Evolutionary conservation across 2,329 filamentous ascomycete genomes (phyloP).

Genomic region (Fusarium musae): DNA sequence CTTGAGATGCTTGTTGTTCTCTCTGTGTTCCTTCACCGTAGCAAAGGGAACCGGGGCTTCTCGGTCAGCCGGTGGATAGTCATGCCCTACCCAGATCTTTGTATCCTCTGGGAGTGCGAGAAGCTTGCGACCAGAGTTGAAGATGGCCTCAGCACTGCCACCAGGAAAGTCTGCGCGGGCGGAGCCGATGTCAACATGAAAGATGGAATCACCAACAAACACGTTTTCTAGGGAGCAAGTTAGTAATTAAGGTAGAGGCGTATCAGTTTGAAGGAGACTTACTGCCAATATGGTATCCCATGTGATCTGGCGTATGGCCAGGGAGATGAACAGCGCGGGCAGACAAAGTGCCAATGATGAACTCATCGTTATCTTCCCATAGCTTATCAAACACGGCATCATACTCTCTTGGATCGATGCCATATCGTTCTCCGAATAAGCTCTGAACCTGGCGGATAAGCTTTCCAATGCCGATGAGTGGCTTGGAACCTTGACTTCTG

Average conservation of each 20-base stretch:
- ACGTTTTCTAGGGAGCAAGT: constrained; percentile 50
- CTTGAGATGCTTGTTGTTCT: constrained; percentile 60
- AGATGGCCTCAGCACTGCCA: constrained; percentile 58
- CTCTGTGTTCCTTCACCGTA: constrained; percentile 59
- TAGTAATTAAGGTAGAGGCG: rapidly evolving
- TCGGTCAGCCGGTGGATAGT: constrained; percentile 58
- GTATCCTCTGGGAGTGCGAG: constrained; percentile 55
- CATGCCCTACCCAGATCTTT: constrained; percentile 65
- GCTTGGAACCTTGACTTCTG: constrained; percentile 48
- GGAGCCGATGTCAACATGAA: constrained; percentile 62
- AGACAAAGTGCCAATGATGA: constrained; percentile 60
- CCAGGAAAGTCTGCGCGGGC: constrained; percentile 67
- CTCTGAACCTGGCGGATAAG: constrained; percentile 63
- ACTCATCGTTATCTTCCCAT: constrained; percentile 64
- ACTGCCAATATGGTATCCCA: constrained; percentile 67
- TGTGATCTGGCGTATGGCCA: constrained; percentile 69
- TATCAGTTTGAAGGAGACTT: not conserved
- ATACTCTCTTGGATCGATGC: constrained; percentile 56
- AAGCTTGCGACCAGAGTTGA: constrained; percentile 54
- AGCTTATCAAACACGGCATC: constrained; percentile 61
- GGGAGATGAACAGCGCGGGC: constrained; percentile 65
- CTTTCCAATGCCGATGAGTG: constrained; percentile 65
- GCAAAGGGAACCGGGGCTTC: constrained; percentile 52
- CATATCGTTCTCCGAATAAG: constrained; percentile 61
- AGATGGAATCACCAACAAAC: constrained; percentile 65